phyloP scores from a whole-genome alignment of 2,329 filamentous ascomycete species.

The Cordyceps farinosa region DNA sequence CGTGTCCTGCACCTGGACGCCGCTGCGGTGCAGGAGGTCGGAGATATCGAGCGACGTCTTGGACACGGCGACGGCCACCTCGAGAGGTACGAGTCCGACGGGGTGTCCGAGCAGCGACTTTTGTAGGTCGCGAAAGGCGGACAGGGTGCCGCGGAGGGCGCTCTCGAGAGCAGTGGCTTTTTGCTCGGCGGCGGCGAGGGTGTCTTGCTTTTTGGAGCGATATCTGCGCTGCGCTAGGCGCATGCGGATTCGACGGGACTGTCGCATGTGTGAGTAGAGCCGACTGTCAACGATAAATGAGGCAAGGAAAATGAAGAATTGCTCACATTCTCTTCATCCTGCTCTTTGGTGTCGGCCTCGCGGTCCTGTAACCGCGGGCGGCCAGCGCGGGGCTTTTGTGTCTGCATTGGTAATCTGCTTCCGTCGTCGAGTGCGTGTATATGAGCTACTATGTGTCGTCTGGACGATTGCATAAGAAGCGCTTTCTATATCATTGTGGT shows the following conservation, averaged over 20 bases:
- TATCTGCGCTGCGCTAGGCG: constrained; percentile 16
- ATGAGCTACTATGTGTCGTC: not conserved
- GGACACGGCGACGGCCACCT: constrained; percentile 7
- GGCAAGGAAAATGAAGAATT: not conserved
- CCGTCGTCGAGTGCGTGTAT: not conserved
- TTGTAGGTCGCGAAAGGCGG: constrained; percentile 13
- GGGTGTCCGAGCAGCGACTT: constrained; percentile 9
- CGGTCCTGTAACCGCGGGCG: constrained; percentile 13
- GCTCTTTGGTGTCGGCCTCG: not conserved
- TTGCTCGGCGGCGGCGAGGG: constrained; percentile 15
- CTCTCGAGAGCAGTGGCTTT: constrained; percentile 12
- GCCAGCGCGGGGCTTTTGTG: constrained; percentile 12
- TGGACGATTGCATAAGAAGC: no score
- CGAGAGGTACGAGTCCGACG: not conserved
- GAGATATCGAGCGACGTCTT: constrained; percentile 13
- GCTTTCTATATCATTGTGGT: not conserved
- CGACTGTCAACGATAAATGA: not conserved
- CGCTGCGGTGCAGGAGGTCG: constrained; percentile 12
- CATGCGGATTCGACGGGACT: constrained; percentile 13
- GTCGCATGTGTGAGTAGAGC: not conserved
- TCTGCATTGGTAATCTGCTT: not conserved
- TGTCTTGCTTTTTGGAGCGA: constrained; percentile 17
- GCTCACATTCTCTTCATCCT: constrained; percentile 16
- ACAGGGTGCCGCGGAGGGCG: constrained; percentile 14
- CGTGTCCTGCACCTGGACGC: constrained; percentile 16